Evolutionary conservation across 2,329 filamentous ascomycete species (phyloP).

Genomic region (Phaeophleospora eucalypticola): DNA sequence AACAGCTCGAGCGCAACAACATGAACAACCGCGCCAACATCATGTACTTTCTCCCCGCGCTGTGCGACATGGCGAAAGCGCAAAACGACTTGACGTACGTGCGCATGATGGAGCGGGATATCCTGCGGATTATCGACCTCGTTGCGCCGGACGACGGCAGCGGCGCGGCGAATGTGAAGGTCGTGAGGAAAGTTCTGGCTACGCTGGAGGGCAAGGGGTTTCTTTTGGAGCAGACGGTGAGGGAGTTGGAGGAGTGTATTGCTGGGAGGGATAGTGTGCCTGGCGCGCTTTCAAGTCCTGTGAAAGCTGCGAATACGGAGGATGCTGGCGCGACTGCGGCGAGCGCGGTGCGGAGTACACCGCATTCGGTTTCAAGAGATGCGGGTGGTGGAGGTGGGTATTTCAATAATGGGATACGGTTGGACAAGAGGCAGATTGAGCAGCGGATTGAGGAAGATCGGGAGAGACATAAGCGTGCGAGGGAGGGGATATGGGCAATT

Average conservation of each 20-base stretch:
- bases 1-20: constrained; percentile 87
- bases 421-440: constrained; percentile 87
- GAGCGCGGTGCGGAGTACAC: constrained; percentile 18
- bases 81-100: constrained; percentile 78
- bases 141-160: constrained; percentile 83
- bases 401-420: constrained; percentile 35
- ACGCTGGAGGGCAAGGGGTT: constrained; percentile 61
- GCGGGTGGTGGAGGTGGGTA: constrained; percentile 4
- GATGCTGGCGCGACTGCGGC: constrained; percentile 1
- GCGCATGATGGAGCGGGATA: constrained; percentile 91
- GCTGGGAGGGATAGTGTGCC: constrained; percentile 62
- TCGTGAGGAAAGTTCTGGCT: constrained; percentile 63
- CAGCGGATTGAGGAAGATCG: constrained; percentile 96
- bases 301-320: constrained; percentile 2
- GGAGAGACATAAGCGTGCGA: constrained; percentile 84
- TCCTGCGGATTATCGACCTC: constrained; percentile 83
- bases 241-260: constrained; percentile 77
- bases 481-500: constrained; percentile 92
- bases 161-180: constrained; percentile 89
- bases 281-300: constrained; percentile 15
- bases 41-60: constrained; percentile 97
- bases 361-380: constrained; percentile 21
- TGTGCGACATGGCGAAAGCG: constrained; percentile 78
- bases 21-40: constrained; percentile 98
- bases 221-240: constrained; percentile 68